Base-by-base conservation (phyloP, 2,329 filamentous ascomycete genomes). In the Bipolaris oryzae region DNA sequence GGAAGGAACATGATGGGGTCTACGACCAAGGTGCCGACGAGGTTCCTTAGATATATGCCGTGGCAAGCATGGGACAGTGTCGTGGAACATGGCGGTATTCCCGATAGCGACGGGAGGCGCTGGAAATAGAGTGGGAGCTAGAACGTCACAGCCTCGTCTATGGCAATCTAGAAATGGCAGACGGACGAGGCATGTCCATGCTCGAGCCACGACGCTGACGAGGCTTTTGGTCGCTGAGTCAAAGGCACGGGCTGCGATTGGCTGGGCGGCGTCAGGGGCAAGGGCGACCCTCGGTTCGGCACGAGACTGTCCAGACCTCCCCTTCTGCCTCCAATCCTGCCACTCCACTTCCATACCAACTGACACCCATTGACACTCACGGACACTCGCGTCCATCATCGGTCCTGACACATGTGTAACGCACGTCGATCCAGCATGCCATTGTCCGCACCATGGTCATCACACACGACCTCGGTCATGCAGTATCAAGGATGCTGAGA, bases 251-350 rank as follows among this genome's bases (percentile, higher is more conserved):
- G 10, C 28, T 31, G 28, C 10, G 4, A 31, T 31, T 31, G 28
- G 49, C 43, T 55, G 47, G 25, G 20, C 53, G 35, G 39, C 37
- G 45, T 48, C 60, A 64, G 57, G 60, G 60, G 55, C 48, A 35
- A 58, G 53, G 41, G 38, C 25, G 57, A 56, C 59, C 57, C 52
- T 58, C 67, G 66, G 64, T 63, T 68, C 67, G 67, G 66, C 61
- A 63, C 67, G 67, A 63, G 62, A 60, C 53, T 63, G 58, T 58
- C 61, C 60, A 46, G 60, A 57, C 62, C 54, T 54, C 45, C 39
- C 53, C 20, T 51, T 55, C 53, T 53, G 16, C 21, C 47, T 35
- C 25, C 25, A 25, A 25, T 25, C 23, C 28, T 31, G 28, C 28
- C 28, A 31, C 28, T 31, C 28, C 28, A 31, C 28, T 11, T 13